Base-by-base conservation (phyloP, 352 stramenopile genomes). In the Ophiocytium majus region DNA sequence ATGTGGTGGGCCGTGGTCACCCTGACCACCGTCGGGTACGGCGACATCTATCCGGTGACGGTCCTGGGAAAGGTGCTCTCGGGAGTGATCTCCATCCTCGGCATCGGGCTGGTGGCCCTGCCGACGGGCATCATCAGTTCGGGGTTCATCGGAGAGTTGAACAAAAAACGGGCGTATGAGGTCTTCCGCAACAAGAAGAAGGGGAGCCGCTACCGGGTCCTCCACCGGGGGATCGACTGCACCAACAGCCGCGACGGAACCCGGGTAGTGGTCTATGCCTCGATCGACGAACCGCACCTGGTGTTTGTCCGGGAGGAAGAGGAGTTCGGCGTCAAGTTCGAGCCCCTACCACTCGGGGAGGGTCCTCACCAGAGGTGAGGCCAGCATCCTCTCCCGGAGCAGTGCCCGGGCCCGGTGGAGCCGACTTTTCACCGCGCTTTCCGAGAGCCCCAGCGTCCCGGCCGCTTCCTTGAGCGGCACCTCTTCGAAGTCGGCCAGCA, bases 401-500 rank as follows among this genome's bases (percentile, higher is more conserved):
- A 71, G 23, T 28, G 23, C 57, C 57, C 57, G 57, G 19, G 57
- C 57, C 19, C 57, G 57, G 57, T 23, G 23, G 19, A 71, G 57
- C 19, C 57, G 57, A 23, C 28, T 28, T 23, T 28, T 71, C 19
- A 71, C 57, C 57, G 57, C 28, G 57, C 19, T 28, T 71, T 28
- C 19, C 19, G 57, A 23, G 19, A 71, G 19, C 57, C 57, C 57
- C 57, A 71, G 57, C 57, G 19, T 23, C 19, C 57, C 57, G 19
- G 57, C 57, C 57, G 28, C 19, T 71, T 71, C 57, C 19, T 71
- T 28, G 57, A 23, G 28, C 57, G 57, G 23, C 57, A 71, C 28
- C 19, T 71, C 57, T 71, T 71, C 57, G 57, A 71, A 71, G 28
- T 71, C 23, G 57, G 23, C 19, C 57, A 71, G 57, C 57, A 71